Conservation (phyloP, 176 grass and related monocot genomes). For the Thinopyrum elongatum region DNA sequence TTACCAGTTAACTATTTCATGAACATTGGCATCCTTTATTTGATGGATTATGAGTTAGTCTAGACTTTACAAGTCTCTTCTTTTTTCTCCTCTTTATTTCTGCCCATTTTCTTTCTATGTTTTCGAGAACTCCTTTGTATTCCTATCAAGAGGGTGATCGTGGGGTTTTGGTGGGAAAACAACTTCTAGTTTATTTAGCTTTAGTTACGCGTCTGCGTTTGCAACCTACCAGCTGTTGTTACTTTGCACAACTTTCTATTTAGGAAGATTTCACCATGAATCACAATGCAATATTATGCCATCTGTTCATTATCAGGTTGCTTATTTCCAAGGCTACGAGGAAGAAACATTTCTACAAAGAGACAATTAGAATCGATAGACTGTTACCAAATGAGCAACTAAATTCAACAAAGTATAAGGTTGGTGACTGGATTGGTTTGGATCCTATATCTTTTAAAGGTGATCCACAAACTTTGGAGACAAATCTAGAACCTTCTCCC, state of each 20-base stretch:
- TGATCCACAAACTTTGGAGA: conserved; percentile 41
- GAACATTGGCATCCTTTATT: background rate
- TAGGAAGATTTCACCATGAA: background rate
- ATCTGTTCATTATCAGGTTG: conserved; percentile 39
- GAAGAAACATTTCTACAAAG: conserved; percentile 92
- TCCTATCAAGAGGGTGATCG: background rate
- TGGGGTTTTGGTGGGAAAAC: background rate
- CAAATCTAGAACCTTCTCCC: conserved; percentile 41
- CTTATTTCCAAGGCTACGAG: conserved; percentile 60
- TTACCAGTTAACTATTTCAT: too few relatives aligned
- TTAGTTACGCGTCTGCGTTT: background rate
- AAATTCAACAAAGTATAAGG: conserved; percentile 28
- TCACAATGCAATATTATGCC: background rate
- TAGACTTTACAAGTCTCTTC: background rate
- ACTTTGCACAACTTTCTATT: background rate
- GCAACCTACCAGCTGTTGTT: conserved; percentile 11
- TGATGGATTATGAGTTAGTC: background rate
- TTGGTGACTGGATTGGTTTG: conserved; percentile 64
- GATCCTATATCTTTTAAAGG: conserved; percentile 59
- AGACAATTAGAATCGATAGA: conserved; percentile 77
- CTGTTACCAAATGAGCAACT: conserved; percentile 48
- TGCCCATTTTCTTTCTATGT: background rate
- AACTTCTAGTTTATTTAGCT: background rate
- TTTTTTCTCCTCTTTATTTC: background rate
- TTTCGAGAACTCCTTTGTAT: background rate